A percentile compares a stretch with the other conserved stretches of the same genome.
Evolutionary conservation across 257 asterid species (phyloP).

Genomic region (Nicotiana tabacum): DNA sequence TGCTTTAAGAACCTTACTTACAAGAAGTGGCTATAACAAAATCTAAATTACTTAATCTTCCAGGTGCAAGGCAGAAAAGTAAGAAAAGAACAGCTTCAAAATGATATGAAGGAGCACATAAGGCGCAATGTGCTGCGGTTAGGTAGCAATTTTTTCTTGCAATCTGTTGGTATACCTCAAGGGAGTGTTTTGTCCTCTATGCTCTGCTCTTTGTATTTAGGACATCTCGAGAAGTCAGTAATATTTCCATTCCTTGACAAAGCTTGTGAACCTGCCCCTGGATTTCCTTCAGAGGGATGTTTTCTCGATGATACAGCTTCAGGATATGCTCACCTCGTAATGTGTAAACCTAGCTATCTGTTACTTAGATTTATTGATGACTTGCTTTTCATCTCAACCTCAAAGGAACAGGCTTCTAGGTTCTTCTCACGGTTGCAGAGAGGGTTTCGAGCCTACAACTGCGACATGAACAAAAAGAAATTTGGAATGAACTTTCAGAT

Average conservation of each 20-base stretch:
- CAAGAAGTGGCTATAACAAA: neutral
- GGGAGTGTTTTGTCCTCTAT: constrained; percentile 80
- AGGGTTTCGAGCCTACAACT: constrained; percentile 73
- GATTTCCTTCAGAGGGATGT: constrained; percentile 15
- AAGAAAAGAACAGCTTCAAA: constrained; percentile 39
- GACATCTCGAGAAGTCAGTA: constrained; percentile 66
- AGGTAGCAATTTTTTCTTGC: constrained; percentile 51
- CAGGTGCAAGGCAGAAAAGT: constrained; percentile 51
- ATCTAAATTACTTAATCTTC: constrained; percentile 11
- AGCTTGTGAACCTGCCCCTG: constrained; percentile 20
- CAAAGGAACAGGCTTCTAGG: constrained; percentile 69
- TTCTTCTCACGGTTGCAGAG: constrained; percentile 60
- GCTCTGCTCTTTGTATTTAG: constrained; percentile 84
- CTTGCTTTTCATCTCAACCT: constrained; percentile 74
- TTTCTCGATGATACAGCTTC: constrained; percentile 25
- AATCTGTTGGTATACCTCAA: constrained; percentile 82
- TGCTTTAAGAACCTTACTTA: constrained; percentile 10
- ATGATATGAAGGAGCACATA: constrained; percentile 59
- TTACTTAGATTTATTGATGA: constrained; percentile 81
- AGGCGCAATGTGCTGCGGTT: constrained; percentile 54
- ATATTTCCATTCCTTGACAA: constrained; percentile 65
- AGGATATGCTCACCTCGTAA: neutral
- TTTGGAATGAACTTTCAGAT: constrained; percentile 60
- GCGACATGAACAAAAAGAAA: constrained; percentile 74
- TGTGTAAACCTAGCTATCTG: constrained; percentile 35